A percentile compares a stretch with the other conserved stretches of the same genome.
These are phyloP conservation scores for Penicillium sp. DNA, from an alignment of 2,329 filamentous ascomycete species.

Conservation along the genomic window DNA sequence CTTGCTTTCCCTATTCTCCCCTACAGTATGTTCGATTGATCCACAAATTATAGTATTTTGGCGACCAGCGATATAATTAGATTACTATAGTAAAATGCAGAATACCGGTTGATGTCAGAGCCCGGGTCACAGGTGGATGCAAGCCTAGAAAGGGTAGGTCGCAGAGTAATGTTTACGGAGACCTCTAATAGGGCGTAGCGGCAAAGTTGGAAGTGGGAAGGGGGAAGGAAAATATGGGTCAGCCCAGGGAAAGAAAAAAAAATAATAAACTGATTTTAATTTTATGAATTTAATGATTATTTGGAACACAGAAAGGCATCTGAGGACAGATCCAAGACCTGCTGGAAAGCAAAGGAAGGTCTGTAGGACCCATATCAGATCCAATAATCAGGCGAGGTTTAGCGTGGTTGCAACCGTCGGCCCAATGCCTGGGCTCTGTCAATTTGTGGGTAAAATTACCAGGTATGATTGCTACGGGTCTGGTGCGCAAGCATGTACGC, in stretches of 20 bases:
- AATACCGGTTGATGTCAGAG: constrained; percentile 41
- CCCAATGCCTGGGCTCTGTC: constrained; percentile 10
- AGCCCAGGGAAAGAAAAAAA: not conserved
- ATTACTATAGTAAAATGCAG: not conserved
- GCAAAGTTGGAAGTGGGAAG: constrained; percentile 7
- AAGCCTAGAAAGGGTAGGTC: constrained; percentile 28
- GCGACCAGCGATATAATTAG: not conserved
- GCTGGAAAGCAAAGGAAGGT: constrained; percentile 6
- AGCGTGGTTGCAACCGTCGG: constrained; percentile 33
- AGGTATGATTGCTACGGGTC: constrained; percentile 4
- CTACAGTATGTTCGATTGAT: no score
- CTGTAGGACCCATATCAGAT: constrained; percentile 35
- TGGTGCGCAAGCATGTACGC: constrained; percentile 23
- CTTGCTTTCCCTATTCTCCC: not conserved
- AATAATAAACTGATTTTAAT: not conserved
- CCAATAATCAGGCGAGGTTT: constrained; percentile 34
- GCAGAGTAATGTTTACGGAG: constrained; percentile 26
- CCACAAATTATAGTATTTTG: not conserved
- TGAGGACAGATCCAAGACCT: constrained; percentile 23
- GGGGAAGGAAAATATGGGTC: not conserved
- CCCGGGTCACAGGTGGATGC: constrained; percentile 35
- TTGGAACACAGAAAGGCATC: constrained; percentile 13
- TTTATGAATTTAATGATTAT: constrained; percentile 1
- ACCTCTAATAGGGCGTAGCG: constrained; percentile 17
- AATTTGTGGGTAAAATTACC: constrained; percentile 2